phyloP scores from a whole-genome alignment of 495 filamentous ascomycete genomes.

The Physcia stellaris region DNA sequence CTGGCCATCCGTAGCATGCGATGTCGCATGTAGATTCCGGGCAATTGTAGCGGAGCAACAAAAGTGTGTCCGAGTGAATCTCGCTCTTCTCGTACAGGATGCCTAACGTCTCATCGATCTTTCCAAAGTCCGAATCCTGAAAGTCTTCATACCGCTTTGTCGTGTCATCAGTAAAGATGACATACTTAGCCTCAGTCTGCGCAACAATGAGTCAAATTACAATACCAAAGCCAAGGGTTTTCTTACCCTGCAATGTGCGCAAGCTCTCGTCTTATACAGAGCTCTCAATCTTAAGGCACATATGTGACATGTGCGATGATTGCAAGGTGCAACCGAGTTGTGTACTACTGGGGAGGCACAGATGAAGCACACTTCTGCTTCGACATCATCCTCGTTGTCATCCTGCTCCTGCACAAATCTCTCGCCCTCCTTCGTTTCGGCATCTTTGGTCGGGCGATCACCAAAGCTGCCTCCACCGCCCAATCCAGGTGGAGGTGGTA shows the following conservation, averaged over 20 bases:
- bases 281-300: slow-evolving; percentile 80
- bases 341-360: slow-evolving; percentile 80
- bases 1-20: slow-evolving; percentile 84
- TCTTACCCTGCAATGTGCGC: slow-evolving; percentile 81
- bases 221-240: not conserved
- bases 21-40: slow-evolving; percentile 75
- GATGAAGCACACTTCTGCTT: slow-evolving; percentile 87
- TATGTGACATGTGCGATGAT: slow-evolving; percentile 91
- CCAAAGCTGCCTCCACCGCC: slow-evolving; percentile 24
- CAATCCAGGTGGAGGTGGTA: slow-evolving; percentile 18
- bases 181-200: slow-evolving; percentile 64
- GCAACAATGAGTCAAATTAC: slow-evolving; percentile 20
- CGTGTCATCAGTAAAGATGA: slow-evolving; percentile 81
- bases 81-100: slow-evolving; percentile 78
- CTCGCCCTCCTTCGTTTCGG: slow-evolving; percentile 16
- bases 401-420: slow-evolving; percentile 17
- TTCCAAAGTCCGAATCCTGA: slow-evolving; percentile 51
- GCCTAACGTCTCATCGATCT: slow-evolving; percentile 67
- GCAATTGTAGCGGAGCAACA: slow-evolving; percentile 91
- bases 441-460: slow-evolving; percentile 28
- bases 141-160: slow-evolving; percentile 77
- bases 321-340: slow-evolving; percentile 79
- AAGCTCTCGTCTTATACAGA: slow-evolving; percentile 88
- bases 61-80: slow-evolving; percentile 74
- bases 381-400: slow-evolving; percentile 33